phyloP scores from a whole-genome alignment of 257 asterid species.

The Pogostemon cablin region DNA sequence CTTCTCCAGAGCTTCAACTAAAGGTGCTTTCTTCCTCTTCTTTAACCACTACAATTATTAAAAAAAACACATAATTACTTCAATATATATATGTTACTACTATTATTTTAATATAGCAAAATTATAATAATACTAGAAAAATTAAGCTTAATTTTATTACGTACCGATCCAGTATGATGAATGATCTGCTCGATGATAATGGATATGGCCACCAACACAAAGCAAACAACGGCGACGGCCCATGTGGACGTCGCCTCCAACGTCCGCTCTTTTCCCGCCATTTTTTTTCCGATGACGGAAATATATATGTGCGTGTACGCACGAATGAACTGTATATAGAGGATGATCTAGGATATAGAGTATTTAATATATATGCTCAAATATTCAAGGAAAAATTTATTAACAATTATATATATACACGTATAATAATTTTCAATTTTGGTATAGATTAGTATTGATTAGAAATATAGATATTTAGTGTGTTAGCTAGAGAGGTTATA shows the following conservation, averaged over 20 bases:
- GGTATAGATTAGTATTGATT: too few species aligned
- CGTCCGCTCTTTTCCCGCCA: slow-evolving; percentile 62
- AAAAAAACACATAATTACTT: neutral
- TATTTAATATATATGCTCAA: neutral
- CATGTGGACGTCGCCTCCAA: slow-evolving; percentile 81
- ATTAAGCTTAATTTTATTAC: too few species aligned
- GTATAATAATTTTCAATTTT: too few species aligned
- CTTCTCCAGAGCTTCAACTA: slow-evolving; percentile 72
- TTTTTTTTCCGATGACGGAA: slow-evolving; percentile 5
- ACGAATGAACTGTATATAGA: too few species aligned
- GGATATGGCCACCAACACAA: slow-evolving; percentile 64
- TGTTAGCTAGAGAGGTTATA: too few species aligned
- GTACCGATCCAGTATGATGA: slow-evolving; percentile 64
- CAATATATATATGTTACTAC: neutral
- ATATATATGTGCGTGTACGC: too few species aligned
- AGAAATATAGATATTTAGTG: too few species aligned
- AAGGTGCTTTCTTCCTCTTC: slow-evolving; percentile 46
- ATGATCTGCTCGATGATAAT: slow-evolving; percentile 51
- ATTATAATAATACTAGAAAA: too few species aligned
- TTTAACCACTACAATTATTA: slow-evolving; percentile 56
- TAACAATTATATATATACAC: neutral
- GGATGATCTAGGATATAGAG: too few species aligned
- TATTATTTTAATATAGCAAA: neutral
- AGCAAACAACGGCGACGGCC: slow-evolving; percentile 81
- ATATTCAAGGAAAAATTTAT: neutral